These are phyloP conservation scores for Pseudofabraea citricarpa DNA, from an alignment of 2,329 filamentous ascomycete species.

Conservation along the genomic window DNA sequence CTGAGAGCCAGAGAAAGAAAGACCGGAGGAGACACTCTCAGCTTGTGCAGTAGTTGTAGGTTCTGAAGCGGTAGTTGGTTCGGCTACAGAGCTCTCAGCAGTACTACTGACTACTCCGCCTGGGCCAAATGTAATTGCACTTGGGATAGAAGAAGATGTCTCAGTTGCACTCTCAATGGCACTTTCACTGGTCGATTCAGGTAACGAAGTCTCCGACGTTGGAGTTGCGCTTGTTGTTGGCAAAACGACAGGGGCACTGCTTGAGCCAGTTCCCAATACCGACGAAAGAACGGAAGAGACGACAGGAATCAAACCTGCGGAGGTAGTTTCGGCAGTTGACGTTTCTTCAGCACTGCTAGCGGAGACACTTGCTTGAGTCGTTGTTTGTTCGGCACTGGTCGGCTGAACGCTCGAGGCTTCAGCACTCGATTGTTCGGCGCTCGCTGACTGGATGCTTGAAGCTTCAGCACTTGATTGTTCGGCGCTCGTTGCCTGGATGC, in stretches of 20 bases:
- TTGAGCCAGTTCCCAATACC: constrained; percentile 3
- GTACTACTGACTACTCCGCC: constrained; percentile 22
- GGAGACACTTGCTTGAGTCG: too few relatives aligned
- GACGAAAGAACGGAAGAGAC: background rate
- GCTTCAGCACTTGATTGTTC: too few relatives aligned
- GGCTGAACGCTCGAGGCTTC: too few relatives aligned
- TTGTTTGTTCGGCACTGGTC: too few relatives aligned
- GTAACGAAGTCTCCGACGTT: constrained; percentile 4
- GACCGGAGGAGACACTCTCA: too few relatives aligned
- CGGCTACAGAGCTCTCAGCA: constrained; percentile 1
- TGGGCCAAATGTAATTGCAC: constrained; percentile 24
- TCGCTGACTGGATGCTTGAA: too few relatives aligned
- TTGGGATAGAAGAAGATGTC: constrained; percentile 9
- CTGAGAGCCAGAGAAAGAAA: constrained; percentile 9
- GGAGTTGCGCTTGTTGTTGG: constrained; percentile 1
- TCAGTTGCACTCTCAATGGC: too few relatives aligned
- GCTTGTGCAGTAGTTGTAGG: too few relatives aligned
- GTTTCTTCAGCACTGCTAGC: background rate
- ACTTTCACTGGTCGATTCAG: too few relatives aligned
- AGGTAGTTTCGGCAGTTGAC: background rate
- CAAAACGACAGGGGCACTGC: background rate
- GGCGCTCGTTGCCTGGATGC: too few relatives aligned
- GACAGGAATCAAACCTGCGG: background rate
- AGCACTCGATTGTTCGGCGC: too few relatives aligned
- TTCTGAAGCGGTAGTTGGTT: too few relatives aligned